Percentiles rank a stretch among this genome's conserved stretches.
Conservation (phyloP, 768 basidiomycete genomes). For the Auriscalpium vulgare region DNA sequence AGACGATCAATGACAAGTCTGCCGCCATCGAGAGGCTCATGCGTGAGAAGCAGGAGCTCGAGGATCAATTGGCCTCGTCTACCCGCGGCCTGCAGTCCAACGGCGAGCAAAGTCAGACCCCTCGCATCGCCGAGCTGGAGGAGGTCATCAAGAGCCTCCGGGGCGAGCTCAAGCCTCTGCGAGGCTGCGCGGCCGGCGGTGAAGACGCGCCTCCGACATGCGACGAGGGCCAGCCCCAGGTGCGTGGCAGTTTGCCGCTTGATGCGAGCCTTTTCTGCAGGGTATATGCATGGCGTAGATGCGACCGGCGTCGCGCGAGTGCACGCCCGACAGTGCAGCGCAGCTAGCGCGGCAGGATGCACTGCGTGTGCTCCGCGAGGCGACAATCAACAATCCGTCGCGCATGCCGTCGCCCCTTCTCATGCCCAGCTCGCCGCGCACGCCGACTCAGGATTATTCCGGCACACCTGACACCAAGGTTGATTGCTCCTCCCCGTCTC, state of each 20-base stretch:
- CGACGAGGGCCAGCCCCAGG: conserved; percentile 9
- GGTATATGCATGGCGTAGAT: background rate
- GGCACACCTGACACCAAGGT: conserved; percentile 11
- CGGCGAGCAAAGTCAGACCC: background rate
- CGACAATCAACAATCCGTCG: conserved; percentile 11
- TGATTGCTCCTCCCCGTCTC: background rate
- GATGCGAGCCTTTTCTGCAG: background rate
- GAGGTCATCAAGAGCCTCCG: conserved; percentile 17
- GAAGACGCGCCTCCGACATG: conserved; percentile 20
- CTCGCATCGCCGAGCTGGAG: conserved; percentile 30
- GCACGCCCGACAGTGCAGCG: conserved; percentile 9
- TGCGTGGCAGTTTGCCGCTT: background rate
- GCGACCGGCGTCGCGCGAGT: background rate
- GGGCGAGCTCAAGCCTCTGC: conserved; percentile 21
- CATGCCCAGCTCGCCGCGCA: background rate
- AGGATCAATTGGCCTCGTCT: conserved; percentile 23
- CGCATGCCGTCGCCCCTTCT: conserved; percentile 6
- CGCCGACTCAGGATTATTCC: conserved; percentile 6
- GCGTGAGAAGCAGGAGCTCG: conserved; percentile 10
- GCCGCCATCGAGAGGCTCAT: conserved; percentile 5
- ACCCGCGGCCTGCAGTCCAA: background rate
- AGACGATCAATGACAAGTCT: conserved; percentile 14
- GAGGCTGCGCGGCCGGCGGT: conserved; percentile 14
- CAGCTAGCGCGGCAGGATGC: conserved; percentile 14
- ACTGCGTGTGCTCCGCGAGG: conserved; percentile 13